Percentiles rank a stretch among this genome's conserved stretches.
Evolutionary conservation across 31 red algal genomes (phyloP).

Genomic region (Pterothamnion heteromorphum): DNA sequence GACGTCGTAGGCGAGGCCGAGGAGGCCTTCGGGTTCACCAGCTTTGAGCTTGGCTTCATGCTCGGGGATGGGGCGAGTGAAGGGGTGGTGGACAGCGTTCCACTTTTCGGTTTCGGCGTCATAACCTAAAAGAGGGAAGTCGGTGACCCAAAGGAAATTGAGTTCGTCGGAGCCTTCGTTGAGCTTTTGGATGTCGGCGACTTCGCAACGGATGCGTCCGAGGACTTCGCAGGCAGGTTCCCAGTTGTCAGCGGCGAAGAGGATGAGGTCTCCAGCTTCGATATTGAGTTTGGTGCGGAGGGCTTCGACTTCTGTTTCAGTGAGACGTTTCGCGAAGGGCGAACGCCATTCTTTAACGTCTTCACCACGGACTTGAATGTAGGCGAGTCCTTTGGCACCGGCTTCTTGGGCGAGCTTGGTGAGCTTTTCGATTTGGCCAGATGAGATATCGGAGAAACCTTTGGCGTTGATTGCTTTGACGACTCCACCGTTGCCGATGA

Average conservation of each 20-base stretch:
- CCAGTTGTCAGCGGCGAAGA: conserved; percentile 60
- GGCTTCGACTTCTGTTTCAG: not conserved
- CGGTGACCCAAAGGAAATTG: conserved; percentile 86
- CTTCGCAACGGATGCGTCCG: conserved; percentile 66
- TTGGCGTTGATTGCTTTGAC: conserved; percentile 67
- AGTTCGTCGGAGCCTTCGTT: conserved; percentile 43
- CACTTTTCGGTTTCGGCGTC: conserved; percentile 55
- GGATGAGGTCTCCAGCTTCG: conserved; percentile 65
- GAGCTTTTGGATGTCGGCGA: conserved; percentile 50
- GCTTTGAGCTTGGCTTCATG: conserved; percentile 57
- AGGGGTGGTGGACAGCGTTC: conserved; percentile 92
- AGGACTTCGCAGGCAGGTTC: conserved; percentile 68
- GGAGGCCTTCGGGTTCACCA: conserved; percentile 29
- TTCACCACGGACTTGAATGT: not conserved
- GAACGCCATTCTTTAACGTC: not conserved
- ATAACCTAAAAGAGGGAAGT: conserved; percentile 89
- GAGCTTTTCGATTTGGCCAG: conserved; percentile 39
- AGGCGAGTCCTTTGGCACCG: not conserved
- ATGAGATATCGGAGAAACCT: not conserved
- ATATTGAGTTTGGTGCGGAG: conserved; percentile 37
- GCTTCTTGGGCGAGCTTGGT: not conserved
- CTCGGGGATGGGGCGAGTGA: conserved; percentile 73
- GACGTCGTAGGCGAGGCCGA: conserved; percentile 80
- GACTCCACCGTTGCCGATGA: conserved; percentile 31
- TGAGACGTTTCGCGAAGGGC: not conserved